Evolutionary conservation across 1,284 basidiomycete species (phyloP).

Genomic region (Tilletia horrida): DNA sequence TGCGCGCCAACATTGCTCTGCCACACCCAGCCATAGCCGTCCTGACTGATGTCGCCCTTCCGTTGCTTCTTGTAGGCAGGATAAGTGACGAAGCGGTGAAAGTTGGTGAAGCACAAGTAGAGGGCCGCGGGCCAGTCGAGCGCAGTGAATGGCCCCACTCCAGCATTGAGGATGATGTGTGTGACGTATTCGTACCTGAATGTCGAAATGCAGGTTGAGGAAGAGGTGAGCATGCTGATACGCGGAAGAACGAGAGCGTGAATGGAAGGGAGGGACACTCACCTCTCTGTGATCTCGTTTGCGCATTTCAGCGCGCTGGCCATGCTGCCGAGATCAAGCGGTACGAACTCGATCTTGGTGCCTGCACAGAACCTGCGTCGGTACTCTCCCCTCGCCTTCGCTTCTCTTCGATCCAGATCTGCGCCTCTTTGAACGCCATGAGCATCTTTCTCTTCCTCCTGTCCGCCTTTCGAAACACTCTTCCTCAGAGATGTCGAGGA

Average conservation of each 20-base stretch:
- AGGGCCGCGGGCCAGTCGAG: constrained; percentile 47
- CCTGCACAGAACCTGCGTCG: constrained; percentile 45
- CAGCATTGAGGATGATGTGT: constrained; percentile 54
- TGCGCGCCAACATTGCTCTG: constrained; percentile 53
- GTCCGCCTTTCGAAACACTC: not conserved
- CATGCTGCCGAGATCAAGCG: constrained; percentile 52
- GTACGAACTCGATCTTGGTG: constrained; percentile 49
- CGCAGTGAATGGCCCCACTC: constrained; percentile 49
- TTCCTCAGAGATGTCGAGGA: not conserved
- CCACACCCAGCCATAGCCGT: constrained; percentile 55
- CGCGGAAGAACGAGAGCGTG: not conserved
- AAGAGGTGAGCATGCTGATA: not conserved
- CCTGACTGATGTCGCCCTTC: constrained; percentile 48
- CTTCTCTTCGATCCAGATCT: constrained; percentile 34
- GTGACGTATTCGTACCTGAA: constrained; percentile 47
- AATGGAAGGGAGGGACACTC: not conserved
- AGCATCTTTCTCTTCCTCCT: constrained; percentile 17
- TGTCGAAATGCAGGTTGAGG: not conserved
- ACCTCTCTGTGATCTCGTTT: constrained; percentile 35
- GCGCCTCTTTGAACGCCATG: constrained; percentile 22
- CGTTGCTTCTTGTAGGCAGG: constrained; percentile 52
- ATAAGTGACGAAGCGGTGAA: constrained; percentile 51
- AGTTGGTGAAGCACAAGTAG: constrained; percentile 47
- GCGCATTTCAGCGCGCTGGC: constrained; percentile 48
- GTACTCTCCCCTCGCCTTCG: constrained; percentile 41